Evolutionary conservation across 306 rosid genomes (phyloP), one percentile per base, ranked within the genome.

Genomic region (Trifolium repens): DNA sequence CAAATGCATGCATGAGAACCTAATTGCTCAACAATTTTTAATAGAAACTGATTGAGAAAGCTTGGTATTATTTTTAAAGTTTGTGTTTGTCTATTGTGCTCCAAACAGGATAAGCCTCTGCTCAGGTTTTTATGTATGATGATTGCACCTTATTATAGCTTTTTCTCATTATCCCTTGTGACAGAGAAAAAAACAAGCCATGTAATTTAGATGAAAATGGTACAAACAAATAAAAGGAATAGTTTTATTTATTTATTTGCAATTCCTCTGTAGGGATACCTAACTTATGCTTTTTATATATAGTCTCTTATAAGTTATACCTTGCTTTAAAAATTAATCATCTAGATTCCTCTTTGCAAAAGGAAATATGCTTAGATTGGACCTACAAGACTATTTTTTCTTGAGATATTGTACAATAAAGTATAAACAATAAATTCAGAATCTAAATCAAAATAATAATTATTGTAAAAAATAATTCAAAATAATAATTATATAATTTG

Each of bases 271-370:
- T 72, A 52, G 55, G 40, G 14, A 77, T 60, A 39, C 71, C 64
- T 69, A 59, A 59, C 49, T 72, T 42, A 40, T 67, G 72, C 82
- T 67, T 82, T 74, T 82, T 74, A 15, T 55, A 40, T 26, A 40
- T 13, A 43, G 55, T 11, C 30, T 15, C 27, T 54, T 43, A 22
- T 22, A 22, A 22, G 24, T 22, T 22, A 54, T 37, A 64, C 73
- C 73, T 84, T 81, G 66, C 88, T 71, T 78, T 74, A 55, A 44
- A 75, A 43, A 74, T 26, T 44, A 81, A 53, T 60, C 49, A 74
- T 71, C 79, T 19, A 71, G 77, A 74, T 78, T 60, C 81, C 64
- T 81, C 57, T 11, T 16, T 61, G 63, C 77, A 44, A 78, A 69
- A 73, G 43, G 30, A 60, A 61, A 43, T 10, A 68, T 74, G 69